Conservation (phyloP, 2,329 filamentous ascomycete genomes). For the Emydomyces testavorans region DNA sequence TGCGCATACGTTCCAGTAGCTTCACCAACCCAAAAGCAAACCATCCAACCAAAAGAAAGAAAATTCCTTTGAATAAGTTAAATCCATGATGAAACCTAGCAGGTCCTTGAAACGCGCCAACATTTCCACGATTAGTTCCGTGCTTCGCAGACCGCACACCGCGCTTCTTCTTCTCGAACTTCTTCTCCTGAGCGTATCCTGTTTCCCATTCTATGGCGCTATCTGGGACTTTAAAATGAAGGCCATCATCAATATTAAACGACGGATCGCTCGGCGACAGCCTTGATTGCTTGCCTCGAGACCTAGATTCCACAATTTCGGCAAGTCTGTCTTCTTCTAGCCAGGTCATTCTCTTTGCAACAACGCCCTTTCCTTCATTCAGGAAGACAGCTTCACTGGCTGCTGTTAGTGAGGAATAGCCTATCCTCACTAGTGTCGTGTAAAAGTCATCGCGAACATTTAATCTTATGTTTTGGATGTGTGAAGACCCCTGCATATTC, state of each 20-base stretch:
- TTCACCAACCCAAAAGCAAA: constrained; percentile 45
- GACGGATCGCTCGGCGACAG: neutral
- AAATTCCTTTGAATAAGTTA: constrained; percentile 66
- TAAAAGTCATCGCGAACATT: constrained; percentile 92
- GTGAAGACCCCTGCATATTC: constrained; percentile 86
- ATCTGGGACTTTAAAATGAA: constrained; percentile 28
- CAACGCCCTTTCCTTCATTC: constrained; percentile 72
- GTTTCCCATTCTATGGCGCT: constrained; percentile 32
- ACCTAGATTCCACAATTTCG: constrained; percentile 52
- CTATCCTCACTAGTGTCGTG: constrained; percentile 71
- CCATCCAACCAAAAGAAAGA: constrained; percentile 51
- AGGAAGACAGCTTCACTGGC: constrained; percentile 93
- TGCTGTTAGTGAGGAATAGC: constrained; percentile 79
- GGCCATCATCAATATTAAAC: constrained; percentile 23
- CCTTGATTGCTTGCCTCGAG: constrained; percentile 19
- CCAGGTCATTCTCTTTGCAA: constrained; percentile 70
- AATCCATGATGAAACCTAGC: constrained; percentile 63
- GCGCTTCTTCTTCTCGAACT: constrained; percentile 31
- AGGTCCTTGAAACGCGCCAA: constrained; percentile 67
- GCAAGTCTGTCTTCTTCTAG: constrained; percentile 74
- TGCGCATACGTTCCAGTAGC: constrained; percentile 47
- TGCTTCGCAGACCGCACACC: constrained; percentile 28
- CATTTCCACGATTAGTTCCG: constrained; percentile 44
- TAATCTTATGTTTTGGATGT: constrained; percentile 67
- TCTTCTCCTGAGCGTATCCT: constrained; percentile 38